These are phyloP conservation scores for Panaeolus cyanescens DNA, from an alignment of 768 basidiomycete species.

Conservation along the genomic window DNA sequence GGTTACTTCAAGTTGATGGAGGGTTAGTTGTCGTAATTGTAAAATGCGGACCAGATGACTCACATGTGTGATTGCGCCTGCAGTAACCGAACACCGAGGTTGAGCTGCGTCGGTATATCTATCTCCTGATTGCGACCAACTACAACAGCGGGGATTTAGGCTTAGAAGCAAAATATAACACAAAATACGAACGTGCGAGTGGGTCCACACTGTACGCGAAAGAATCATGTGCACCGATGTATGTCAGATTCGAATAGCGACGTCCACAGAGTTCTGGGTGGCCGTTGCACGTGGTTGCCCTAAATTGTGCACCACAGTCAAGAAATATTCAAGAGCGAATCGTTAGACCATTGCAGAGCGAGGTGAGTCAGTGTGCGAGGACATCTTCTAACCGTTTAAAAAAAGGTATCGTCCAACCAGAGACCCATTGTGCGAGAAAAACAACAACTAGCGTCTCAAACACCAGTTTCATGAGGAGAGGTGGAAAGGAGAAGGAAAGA, in stretches of 20 bases:
- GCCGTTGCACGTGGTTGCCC: constrained; percentile 60
- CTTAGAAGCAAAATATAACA: neutral
- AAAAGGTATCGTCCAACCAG: neutral
- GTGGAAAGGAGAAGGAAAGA: neutral
- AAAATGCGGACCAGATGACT: constrained; percentile 4
- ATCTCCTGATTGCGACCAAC: constrained; percentile 51
- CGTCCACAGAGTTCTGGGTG: constrained; percentile 60
- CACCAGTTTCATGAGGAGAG: neutral
- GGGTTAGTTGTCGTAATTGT: neutral
- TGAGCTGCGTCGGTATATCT: constrained; percentile 45
- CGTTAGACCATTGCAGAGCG: too few species aligned
- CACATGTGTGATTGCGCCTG: constrained; percentile 56
- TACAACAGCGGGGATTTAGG: constrained; percentile 9
- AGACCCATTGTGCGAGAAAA: neutral
- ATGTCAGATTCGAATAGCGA: constrained; percentile 52
- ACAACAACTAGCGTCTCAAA: neutral
- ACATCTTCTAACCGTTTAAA: neutral
- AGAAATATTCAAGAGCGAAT: too few species aligned
- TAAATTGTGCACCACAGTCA: constrained; percentile 9
- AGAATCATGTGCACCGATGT: constrained; percentile 57
- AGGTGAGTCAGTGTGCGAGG: neutral
- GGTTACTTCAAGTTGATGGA: neutral
- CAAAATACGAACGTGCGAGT: constrained; percentile 38
- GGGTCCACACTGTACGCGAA: constrained; percentile 52
- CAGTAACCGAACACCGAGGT: constrained; percentile 48